These are phyloP conservation scores for Aspergillus incahuasiensis DNA, from an alignment of 495 filamentous ascomycete genomes.

Conservation along the genomic window DNA sequence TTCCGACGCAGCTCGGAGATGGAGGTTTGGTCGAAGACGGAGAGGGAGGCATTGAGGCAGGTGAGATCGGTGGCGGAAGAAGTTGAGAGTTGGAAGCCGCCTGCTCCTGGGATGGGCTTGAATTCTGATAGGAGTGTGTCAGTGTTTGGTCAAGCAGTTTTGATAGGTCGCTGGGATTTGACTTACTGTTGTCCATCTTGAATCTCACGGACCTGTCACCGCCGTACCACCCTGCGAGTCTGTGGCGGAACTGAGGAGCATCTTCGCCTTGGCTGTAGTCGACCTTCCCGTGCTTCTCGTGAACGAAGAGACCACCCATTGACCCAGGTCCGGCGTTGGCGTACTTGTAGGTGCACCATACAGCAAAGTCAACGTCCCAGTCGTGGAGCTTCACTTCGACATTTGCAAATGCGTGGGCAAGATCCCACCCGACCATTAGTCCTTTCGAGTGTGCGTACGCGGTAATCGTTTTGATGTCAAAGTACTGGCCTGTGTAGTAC, in stretches of 20 bases:
- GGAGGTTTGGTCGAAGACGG: constrained; percentile 70
- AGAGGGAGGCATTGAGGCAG: constrained; percentile 67
- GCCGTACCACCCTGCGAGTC: constrained; percentile 88
- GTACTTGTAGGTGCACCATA: constrained; percentile 98
- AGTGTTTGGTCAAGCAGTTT: not conserved
- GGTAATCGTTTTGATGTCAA: constrained; percentile 87
- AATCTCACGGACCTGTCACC: constrained; percentile 72
- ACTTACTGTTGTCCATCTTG: constrained; percentile 64
- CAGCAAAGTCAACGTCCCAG: constrained; percentile 93
- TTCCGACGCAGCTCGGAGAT: constrained; percentile 68
- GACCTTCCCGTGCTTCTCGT: constrained; percentile 62
- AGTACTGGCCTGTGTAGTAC: constrained; percentile 88
- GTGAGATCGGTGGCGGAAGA: constrained; percentile 56
- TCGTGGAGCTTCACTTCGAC: constrained; percentile 76
- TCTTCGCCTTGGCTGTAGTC: constrained; percentile 43
- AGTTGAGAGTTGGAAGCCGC: constrained; percentile 58
- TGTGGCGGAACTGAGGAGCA: constrained; percentile 45
- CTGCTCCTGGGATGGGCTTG: constrained; percentile 62
- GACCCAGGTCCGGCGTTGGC: constrained; percentile 84
- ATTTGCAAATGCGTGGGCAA: constrained; percentile 94
- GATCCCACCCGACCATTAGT: constrained; percentile 86
- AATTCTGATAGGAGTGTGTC: constrained; percentile 48
- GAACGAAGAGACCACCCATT: constrained; percentile 84
- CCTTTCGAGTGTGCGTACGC: constrained; percentile 66
- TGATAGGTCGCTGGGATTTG: not conserved